These are phyloP conservation scores for Amanita pseudoporphyria DNA, from an alignment of 768 basidiomycete genomes.

Conservation along the genomic window DNA sequence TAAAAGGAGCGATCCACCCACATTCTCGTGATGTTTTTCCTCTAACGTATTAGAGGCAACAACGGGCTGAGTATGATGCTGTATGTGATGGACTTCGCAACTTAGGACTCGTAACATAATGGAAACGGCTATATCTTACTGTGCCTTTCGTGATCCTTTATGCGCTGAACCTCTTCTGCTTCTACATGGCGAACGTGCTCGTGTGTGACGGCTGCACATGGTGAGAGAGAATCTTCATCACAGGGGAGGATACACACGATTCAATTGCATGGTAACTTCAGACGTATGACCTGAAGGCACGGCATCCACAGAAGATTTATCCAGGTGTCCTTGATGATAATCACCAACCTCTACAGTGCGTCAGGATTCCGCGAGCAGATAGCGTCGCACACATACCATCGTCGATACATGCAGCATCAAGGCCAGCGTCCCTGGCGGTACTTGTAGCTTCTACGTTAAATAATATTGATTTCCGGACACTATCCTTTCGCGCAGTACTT, in stretches of 20 bases:
- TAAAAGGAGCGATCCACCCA: conserved; percentile 1
- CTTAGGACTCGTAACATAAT: neutral
- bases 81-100: conserved; percentile 25
- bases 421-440: neutral
- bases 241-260: conserved; percentile 10
- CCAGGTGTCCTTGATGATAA: conserved; percentile 10
- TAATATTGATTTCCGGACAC: neutral
- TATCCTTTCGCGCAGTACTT: conserved; percentile 6
- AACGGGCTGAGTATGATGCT: conserved; percentile 28
- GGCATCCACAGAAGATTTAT: conserved; percentile 6
- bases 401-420: too few species aligned
- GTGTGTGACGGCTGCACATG: conserved; percentile 18
- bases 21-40: conserved; percentile 19
- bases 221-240: neutral
- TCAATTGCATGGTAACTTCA: conserved; percentile 16
- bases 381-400: too few species aligned
- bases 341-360: neutral
- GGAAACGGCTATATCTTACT: conserved; percentile 14
- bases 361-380: neutral
- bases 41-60: conserved; percentile 16
- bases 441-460: neutral
- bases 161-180: conserved; percentile 21
- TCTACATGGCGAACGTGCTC: conserved; percentile 20
- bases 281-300: conserved; percentile 12
- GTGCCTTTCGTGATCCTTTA: conserved; percentile 25